Evolutionary conservation across 257 asterid species (phyloP).

Genomic region (Ophiorrhiza pumila): DNA sequence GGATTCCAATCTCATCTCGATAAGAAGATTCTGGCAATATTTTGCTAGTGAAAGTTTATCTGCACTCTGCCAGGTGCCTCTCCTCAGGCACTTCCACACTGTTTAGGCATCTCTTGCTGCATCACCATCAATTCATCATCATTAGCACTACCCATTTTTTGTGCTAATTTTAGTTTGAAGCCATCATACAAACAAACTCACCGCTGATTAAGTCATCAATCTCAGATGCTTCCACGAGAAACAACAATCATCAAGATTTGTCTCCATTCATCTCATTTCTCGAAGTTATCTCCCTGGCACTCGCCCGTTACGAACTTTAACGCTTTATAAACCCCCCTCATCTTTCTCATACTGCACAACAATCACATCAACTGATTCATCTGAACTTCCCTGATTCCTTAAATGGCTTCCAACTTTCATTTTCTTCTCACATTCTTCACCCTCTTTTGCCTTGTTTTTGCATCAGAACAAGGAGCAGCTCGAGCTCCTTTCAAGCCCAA

Average conservation of each 20-base stretch:
- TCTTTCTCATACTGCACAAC: background rate
- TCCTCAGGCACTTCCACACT: background rate
- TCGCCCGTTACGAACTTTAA: background rate
- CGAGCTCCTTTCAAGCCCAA: slow-evolving; percentile 27
- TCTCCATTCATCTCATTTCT: slow-evolving; percentile 1
- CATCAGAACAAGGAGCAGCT: background rate
- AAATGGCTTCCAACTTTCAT: slow-evolving; percentile 14
- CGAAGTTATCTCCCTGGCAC: background rate
- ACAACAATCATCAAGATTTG: slow-evolving; percentile 6
- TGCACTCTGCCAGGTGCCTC: slow-evolving; percentile 1
- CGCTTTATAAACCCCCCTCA: background rate
- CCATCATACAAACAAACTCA: background rate
- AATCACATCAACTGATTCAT: background rate
- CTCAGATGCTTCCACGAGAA: slow-evolving; percentile 4
- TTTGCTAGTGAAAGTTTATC: background rate
- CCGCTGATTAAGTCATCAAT: background rate
- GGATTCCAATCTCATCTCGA: background rate
- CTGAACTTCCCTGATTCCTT: background rate
- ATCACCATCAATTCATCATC: background rate
- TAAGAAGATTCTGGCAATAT: background rate
- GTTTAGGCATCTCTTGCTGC: background rate
- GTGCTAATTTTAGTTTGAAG: slow-evolving; percentile 3
- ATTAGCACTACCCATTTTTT: background rate
- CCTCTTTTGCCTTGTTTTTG: slow-evolving; percentile 2
- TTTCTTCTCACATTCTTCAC: slow-evolving; percentile 1